Evolutionary conservation across 2,329 filamentous ascomycete genomes (phyloP).

Genomic region (Fusarium sp.): DNA sequence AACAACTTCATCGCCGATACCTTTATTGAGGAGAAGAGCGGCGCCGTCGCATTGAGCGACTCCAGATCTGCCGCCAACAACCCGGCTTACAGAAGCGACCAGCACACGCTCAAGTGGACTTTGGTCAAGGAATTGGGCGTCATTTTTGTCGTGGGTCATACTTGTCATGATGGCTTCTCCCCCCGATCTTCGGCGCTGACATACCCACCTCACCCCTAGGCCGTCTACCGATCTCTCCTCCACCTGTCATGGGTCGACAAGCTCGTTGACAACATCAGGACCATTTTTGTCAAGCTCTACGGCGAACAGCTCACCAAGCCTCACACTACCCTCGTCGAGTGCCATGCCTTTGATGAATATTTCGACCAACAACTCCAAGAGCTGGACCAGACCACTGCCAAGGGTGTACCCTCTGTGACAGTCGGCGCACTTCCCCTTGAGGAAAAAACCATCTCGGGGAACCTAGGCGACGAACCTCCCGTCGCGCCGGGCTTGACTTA

Average conservation of each 20-base stretch:
- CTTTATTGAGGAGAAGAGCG: constrained; percentile 93
- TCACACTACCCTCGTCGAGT: constrained; percentile 82
- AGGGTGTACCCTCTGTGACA: constrained; percentile 41
- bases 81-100: constrained; percentile 86
- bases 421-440: constrained; percentile 48
- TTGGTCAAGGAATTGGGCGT: constrained; percentile 91
- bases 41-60: constrained; percentile 70
- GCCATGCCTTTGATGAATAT: constrained; percentile 86
- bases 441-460: constrained; percentile 50
- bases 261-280: constrained; percentile 93
- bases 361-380: constrained; percentile 94
- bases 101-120: constrained; percentile 95
- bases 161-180: constrained; percentile 33
- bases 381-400: constrained; percentile 70
- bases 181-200: constrained; percentile 40
- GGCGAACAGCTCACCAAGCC: constrained; percentile 86
- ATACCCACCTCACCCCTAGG: constrained; percentile 63
- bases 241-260: constrained; percentile 98
- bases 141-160: constrained; percentile 83
- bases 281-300: constrained; percentile 91
- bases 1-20: constrained; percentile 96
- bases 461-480: constrained; percentile 37
- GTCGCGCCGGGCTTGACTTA: constrained; percentile 55
- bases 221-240: constrained; percentile 94
- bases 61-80: constrained; percentile 71